Evolutionary conservation across 2,329 filamentous ascomycete genomes (phyloP).

Genomic region (Verticillium albo-atrum): DNA sequence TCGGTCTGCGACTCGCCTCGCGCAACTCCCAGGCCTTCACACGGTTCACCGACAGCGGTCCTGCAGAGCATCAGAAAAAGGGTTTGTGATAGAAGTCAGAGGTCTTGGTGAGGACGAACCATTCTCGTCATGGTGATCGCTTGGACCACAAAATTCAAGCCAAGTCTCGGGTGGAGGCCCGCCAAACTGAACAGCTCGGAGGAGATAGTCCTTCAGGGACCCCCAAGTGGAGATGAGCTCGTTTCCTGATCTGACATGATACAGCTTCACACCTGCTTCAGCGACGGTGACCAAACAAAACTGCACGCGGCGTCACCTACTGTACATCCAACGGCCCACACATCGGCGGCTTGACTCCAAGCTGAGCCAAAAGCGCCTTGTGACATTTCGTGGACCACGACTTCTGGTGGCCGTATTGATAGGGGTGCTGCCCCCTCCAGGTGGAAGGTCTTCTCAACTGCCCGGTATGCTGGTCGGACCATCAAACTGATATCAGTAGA

Average conservation of each 20-base stretch:
- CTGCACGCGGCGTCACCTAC: neutral
- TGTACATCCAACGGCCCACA: neutral
- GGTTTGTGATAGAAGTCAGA: neutral
- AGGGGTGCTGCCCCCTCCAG: neutral
- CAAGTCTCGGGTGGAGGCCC: neutral
- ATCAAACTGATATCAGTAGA: neutral
- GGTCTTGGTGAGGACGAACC: neutral
- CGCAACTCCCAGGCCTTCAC: neutral
- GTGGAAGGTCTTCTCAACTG: neutral
- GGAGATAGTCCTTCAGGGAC: neutral
- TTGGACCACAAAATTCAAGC: neutral
- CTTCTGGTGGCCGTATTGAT: neutral
- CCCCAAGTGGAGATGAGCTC: neutral
- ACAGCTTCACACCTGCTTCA: neutral
- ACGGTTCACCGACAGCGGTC: neutral
- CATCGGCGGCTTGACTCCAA: neutral
- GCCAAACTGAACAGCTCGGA: neutral
- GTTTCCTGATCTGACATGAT: neutral
- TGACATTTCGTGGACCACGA: neutral
- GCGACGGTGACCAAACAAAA: neutral
- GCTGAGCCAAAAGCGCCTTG: neutral
- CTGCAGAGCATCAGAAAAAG: neutral
- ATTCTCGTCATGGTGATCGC: neutral
- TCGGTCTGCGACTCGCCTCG: neutral
- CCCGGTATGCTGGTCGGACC: neutral